Evolutionary conservation across 108 stramenopile species (phyloP).

Genomic region (Epithemia pelagica): DNA sequence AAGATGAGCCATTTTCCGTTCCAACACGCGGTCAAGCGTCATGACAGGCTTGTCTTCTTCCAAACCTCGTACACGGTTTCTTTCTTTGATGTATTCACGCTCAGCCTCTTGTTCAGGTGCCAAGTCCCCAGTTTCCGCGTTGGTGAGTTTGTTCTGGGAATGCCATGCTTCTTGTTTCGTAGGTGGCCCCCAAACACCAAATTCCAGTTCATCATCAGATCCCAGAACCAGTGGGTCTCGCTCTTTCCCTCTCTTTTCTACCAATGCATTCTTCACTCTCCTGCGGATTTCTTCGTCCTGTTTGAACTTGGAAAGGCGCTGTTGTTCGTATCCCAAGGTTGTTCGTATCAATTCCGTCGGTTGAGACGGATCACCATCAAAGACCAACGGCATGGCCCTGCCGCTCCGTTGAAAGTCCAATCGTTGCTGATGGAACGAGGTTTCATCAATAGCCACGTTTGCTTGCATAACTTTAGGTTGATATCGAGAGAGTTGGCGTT

Average conservation of each 20-base stretch:
- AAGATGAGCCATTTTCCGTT: slow-evolving; percentile 91
- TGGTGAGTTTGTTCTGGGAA: slow-evolving; percentile 42
- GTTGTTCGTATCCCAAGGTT: slow-evolving; percentile 33
- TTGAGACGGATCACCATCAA: not conserved
- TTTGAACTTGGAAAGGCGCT: slow-evolving; percentile 39
- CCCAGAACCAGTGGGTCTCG: slow-evolving; percentile 48
- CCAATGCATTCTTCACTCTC: not conserved
- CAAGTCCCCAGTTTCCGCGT: slow-evolving; percentile 48
- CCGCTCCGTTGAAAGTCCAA: slow-evolving; percentile 57
- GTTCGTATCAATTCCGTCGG: slow-evolving; percentile 28
- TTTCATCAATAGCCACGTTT: slow-evolving; percentile 48
- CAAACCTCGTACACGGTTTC: slow-evolving; percentile 53
- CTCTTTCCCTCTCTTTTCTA: slow-evolving; percentile 22
- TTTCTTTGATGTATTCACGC: slow-evolving; percentile 60
- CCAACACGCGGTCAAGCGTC: slow-evolving; percentile 72
- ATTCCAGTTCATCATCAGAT: slow-evolving; percentile 67
- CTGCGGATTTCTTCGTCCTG: slow-evolving; percentile 22
- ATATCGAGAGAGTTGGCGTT: not conserved
- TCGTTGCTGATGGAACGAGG: slow-evolving; percentile 52
- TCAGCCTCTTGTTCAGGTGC: slow-evolving; percentile 63
- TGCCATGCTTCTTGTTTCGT: slow-evolving; percentile 49
- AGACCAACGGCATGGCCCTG: slow-evolving; percentile 20
- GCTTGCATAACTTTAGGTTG: slow-evolving; percentile 7
- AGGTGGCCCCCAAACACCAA: slow-evolving; percentile 83
- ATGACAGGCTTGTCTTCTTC: slow-evolving; percentile 42